Conservation (phyloP, 192 early-diverging fungal genomes). For the Backusella sp. region DNA sequence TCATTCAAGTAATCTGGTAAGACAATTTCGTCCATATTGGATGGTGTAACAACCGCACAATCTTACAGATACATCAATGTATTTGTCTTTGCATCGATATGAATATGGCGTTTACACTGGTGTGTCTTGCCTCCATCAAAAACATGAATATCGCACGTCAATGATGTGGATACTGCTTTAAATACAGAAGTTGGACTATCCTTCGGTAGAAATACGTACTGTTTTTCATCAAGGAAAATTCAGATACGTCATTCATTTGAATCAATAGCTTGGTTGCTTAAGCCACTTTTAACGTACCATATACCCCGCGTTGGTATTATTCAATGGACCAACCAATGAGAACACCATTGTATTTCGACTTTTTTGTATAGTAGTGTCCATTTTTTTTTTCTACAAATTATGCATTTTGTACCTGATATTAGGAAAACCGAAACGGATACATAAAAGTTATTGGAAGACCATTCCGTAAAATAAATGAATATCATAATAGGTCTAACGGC, state of each 20-base stretch:
- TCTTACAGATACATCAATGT: too few relatives aligned
- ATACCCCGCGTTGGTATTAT: slow-evolving; percentile 50
- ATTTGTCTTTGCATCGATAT: slow-evolving; percentile 1
- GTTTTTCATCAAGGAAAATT: slow-evolving; percentile 61
- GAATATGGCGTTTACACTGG: slow-evolving; percentile 28
- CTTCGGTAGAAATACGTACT: slow-evolving; percentile 55
- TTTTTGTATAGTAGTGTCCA: too few relatives aligned
- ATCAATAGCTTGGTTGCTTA: slow-evolving; percentile 30
- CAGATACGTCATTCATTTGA: slow-evolving; percentile 49
- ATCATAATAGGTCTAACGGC: too few relatives aligned
- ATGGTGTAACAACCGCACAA: not conserved
- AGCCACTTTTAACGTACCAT: slow-evolving; percentile 28
- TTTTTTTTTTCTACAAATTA: too few relatives aligned
- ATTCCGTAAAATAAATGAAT: too few relatives aligned
- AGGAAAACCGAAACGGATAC: too few relatives aligned
- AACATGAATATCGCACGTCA: slow-evolving; percentile 56
- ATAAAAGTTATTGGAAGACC: too few relatives aligned
- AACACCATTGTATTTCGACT: too few relatives aligned
- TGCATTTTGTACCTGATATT: too few relatives aligned
- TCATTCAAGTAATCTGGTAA: slow-evolving; percentile 19
- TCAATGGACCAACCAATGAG: too few relatives aligned
- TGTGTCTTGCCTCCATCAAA: slow-evolving; percentile 36
- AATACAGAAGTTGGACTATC: slow-evolving; percentile 41
- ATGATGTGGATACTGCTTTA: slow-evolving; percentile 54
- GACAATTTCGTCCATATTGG: not conserved